Evolutionary conservation across 768 basidiomycete species (phyloP).

Genomic region (Boletus coccyginus): DNA sequence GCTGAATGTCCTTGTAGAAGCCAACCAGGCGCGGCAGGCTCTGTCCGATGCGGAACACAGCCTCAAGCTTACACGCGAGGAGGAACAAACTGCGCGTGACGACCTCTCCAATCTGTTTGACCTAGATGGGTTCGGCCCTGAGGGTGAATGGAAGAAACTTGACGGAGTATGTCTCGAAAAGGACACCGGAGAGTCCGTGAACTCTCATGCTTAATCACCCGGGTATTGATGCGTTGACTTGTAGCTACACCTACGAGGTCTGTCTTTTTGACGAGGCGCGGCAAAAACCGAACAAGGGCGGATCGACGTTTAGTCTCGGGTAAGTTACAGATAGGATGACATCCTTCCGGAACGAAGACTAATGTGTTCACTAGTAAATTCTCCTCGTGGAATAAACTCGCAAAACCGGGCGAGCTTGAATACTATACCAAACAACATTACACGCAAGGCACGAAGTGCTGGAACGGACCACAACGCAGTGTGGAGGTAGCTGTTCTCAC

Average conservation of each 20-base stretch:
- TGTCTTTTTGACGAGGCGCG: conserved; percentile 87
- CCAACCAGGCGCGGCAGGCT: conserved; percentile 60
- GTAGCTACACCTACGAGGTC: conserved; percentile 89
- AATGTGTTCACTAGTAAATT: conserved; percentile 53
- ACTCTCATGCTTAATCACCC: neutral
- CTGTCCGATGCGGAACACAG: conserved; percentile 60
- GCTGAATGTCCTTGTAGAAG: conserved; percentile 37
- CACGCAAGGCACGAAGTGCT: conserved; percentile 82
- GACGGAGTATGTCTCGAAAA: conserved; percentile 77
- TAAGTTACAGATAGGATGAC: conserved; percentile 36
- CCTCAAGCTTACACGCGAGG: conserved; percentile 49
- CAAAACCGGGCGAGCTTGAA: conserved; percentile 56
- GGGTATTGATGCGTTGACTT: conserved; percentile 6
- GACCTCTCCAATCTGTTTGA: conserved; percentile 69
- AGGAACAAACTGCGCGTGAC: conserved; percentile 51
- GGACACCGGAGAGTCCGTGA: conserved; percentile 85
- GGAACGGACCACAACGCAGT: conserved; percentile 93
- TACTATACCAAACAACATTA: conserved; percentile 86
- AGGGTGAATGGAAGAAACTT: conserved; percentile 97
- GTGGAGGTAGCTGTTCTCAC: conserved; percentile 54
- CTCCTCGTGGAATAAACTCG: conserved; percentile 69
- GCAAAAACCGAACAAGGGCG: conserved; percentile 85
- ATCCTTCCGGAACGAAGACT: neutral
- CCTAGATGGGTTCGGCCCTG: conserved; percentile 60
- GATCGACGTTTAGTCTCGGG: conserved; percentile 78